These are phyloP conservation scores for Vicia sativa DNA, from an alignment of 306 rosid genomes.

Conservation along the genomic window DNA sequence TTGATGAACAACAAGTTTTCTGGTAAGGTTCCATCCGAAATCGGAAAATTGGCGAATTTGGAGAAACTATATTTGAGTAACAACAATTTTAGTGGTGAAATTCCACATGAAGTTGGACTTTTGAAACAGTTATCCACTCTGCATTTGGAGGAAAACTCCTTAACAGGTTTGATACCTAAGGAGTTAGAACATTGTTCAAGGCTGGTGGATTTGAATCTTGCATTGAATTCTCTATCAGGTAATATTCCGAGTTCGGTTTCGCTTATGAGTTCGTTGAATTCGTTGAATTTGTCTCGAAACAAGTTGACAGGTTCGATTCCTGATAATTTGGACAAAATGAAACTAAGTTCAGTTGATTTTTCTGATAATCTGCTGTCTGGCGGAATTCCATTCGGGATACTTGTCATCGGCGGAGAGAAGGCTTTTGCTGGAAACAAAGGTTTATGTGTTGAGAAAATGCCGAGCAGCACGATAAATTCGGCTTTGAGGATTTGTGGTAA, in stretches of 20 bases:
- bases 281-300: conserved; percentile 75
- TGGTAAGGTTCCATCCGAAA: conserved; percentile 73
- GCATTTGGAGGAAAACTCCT: conserved; percentile 71
- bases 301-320: conserved; percentile 75
- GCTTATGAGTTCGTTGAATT: conserved; percentile 72
- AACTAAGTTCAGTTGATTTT: conserved; percentile 82
- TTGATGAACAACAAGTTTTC: conserved; percentile 70
- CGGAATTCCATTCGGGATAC: conserved; percentile 64
- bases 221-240: conserved; percentile 69
- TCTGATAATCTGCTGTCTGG: conserved; percentile 76
- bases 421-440: conserved; percentile 72
- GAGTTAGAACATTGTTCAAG: conserved; percentile 69
- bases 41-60: conserved; percentile 70
- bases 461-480: conserved; percentile 45
- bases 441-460: conserved; percentile 66
- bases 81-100: conserved; percentile 69
- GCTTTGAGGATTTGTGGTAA: conserved; percentile 52
- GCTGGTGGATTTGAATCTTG: conserved; percentile 83
- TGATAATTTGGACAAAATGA: conserved; percentile 59
- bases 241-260: conserved; percentile 69
- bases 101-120: conserved; percentile 72
- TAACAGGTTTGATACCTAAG: conserved; percentile 69
- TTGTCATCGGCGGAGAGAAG: conserved; percentile 69
- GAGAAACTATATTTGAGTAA: conserved; percentile 72
- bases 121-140: conserved; percentile 74